Base-by-base conservation (phyloP, 352 stramenopile species). In the Thraustochytrium striatum region DNA sequence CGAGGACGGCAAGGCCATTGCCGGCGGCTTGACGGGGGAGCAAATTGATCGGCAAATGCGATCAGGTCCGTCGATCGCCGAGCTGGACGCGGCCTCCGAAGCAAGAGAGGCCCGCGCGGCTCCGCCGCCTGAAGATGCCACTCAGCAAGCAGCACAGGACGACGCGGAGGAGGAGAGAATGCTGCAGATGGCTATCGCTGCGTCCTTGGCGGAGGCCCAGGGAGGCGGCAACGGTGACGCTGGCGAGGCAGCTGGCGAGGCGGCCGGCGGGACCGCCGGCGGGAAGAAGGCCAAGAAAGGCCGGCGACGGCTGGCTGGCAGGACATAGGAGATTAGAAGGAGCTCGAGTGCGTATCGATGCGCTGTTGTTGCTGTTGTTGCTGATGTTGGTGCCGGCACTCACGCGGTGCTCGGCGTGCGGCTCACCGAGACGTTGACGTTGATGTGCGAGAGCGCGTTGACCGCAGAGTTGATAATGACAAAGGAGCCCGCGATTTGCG, bases 391-490 rank as follows among this genome's bases (percentile, higher is more conserved):
- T 11, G 53, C 19, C 19, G 52, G 9, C 19, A 0, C 41, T 61
- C 25, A 75, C n/a, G 39, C 16, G 32, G 32, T 62, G 65, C 41
- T 70, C 0, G 65, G 65, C 9, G 65, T 75, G 11, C 65, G 65
- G 5, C 41, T 61, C 8, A 80, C 58, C 30, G 70, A 72, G 43
- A 80, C 55, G 21, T 80, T 80, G 53, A 80, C 70, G 43, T 80
- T 80, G 50, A 80, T 80, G 58, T 80, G 70, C 19, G 55, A 72
- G 19, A 80, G 58, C 36, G n/a, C 47, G 84, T 95, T 94, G 83
- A 95, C 95, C 39, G 91, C 94, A 72, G 91, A 90, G 85, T 96
- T 96, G 81, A 96, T 88, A 79, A 96, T 96, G 80, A 95, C 93
- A 78, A 96, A 96, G 65, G 90, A 95, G 47, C 91, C 91, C 52